Conservation (phyloP, 257 asterid genomes). For the Jacaranda copaia region DNA sequence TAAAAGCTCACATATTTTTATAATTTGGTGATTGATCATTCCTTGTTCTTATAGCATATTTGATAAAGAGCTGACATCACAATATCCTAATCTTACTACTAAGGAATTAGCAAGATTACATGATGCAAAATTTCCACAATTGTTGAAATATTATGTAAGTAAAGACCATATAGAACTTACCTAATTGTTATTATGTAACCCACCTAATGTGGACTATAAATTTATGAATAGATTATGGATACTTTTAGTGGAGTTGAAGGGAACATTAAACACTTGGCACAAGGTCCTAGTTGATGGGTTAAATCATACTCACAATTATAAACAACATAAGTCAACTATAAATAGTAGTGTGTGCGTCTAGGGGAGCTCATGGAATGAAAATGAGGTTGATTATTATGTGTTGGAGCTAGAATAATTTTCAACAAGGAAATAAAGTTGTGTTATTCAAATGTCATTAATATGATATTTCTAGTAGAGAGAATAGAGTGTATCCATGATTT, state of each 20-base stretch:
- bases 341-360: no score
- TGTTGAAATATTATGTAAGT: no score
- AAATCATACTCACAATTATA: background rate
- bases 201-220: background rate
- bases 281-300: background rate
- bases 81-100: no score
- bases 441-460: conserved; percentile 4
- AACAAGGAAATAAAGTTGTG: background rate
- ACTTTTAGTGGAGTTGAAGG: background rate
- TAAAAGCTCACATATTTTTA: background rate
- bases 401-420: background rate
- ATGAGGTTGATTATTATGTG: background rate
- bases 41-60: no score
- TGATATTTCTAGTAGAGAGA: background rate
- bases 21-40: background rate
- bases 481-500: background rate
- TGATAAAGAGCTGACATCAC: no score
- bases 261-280: background rate
- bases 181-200: background rate
- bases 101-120: no score
- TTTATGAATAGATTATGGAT: no score
- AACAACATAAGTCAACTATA: no score
- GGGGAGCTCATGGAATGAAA: no score
- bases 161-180: no score
- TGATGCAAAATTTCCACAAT: no score